Conservation (phyloP, 1,284 basidiomycete genomes). For the Rhodotorula glutinis region DNA sequence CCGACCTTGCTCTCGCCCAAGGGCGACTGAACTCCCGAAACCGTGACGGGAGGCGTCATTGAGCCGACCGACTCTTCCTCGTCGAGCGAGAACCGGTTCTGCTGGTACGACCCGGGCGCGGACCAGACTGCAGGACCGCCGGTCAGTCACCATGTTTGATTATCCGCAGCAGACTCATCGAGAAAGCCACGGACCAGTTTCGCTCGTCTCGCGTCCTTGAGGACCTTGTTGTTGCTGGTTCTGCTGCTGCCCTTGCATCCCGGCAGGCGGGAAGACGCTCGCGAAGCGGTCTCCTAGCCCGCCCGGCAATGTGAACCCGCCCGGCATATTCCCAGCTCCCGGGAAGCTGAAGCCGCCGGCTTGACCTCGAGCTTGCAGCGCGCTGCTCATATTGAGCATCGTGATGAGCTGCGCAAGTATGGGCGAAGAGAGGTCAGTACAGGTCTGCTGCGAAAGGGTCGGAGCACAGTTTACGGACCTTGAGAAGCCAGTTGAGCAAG, state of each 20-base stretch:
- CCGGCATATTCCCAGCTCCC: not conserved
- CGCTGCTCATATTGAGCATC: slow-evolving; percentile 49
- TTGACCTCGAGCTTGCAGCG: slow-evolving; percentile 46
- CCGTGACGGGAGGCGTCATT: not conserved
- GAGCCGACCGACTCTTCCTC: slow-evolving; percentile 8
- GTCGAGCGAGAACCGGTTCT: slow-evolving; percentile 21
- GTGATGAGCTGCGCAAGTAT: slow-evolving; percentile 20
- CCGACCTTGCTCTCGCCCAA: not conserved
- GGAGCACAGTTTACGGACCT: slow-evolving; percentile 12
- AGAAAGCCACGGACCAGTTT: slow-evolving; percentile 6
- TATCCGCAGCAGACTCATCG: not conserved
- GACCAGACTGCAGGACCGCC: slow-evolving; percentile 20
- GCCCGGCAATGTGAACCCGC: slow-evolving; percentile 16
- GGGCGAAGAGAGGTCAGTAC: not conserved
- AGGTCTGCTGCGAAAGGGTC: not conserved
- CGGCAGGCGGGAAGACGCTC: slow-evolving; percentile 22
- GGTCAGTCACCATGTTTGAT: not conserved
- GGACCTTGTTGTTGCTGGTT: not conserved
- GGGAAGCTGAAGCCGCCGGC: not conserved
- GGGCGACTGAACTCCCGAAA: not conserved
- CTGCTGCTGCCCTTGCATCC: not conserved
- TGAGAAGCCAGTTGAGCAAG: slow-evolving; percentile 35
- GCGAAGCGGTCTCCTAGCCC: slow-evolving; percentile 23
- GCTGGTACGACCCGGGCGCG: slow-evolving; percentile 19
- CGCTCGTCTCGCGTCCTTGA: not conserved